phyloP scores from a whole-genome alignment of 345 rosid genomes.

The Camelina hispida region DNA sequence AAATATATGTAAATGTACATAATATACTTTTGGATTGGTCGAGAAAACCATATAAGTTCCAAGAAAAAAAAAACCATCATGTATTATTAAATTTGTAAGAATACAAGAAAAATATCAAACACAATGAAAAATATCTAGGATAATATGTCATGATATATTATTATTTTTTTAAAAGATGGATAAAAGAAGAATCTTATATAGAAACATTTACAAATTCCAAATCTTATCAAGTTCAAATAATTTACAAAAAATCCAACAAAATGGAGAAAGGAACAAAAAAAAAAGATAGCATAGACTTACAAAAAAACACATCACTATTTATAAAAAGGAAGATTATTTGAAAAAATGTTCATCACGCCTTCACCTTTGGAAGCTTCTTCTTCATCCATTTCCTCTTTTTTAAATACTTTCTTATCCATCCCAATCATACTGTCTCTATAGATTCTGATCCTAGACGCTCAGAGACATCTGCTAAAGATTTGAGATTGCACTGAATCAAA shows the following conservation, averaged over 20 bases:
- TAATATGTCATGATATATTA: not conserved
- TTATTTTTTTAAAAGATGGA: not conserved
- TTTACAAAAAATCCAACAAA: slow-evolving; percentile 9
- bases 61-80: too few relatives aligned
- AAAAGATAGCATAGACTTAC: not conserved
- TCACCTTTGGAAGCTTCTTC: not conserved
- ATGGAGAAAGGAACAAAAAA: not conserved
- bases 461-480: slow-evolving; percentile 77
- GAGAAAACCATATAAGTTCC: not conserved
- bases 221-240: not conserved
- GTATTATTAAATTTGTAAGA: not conserved
- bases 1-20: too few relatives aligned
- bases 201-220: not conserved
- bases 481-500: slow-evolving; percentile 81
- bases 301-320: not conserved
- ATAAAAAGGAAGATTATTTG: not conserved
- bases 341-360: not conserved
- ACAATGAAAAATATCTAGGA: not conserved
- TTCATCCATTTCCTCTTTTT: not conserved
- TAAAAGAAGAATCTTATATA: not conserved
- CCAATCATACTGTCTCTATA: slow-evolving; percentile 25
- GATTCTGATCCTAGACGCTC: slow-evolving; percentile 73
- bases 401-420: not conserved
- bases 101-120: not conserved
- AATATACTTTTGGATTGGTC: not conserved